Conservation (phyloP, 768 basidiomycete genomes). For the Kwoniella heveanensis region DNA sequence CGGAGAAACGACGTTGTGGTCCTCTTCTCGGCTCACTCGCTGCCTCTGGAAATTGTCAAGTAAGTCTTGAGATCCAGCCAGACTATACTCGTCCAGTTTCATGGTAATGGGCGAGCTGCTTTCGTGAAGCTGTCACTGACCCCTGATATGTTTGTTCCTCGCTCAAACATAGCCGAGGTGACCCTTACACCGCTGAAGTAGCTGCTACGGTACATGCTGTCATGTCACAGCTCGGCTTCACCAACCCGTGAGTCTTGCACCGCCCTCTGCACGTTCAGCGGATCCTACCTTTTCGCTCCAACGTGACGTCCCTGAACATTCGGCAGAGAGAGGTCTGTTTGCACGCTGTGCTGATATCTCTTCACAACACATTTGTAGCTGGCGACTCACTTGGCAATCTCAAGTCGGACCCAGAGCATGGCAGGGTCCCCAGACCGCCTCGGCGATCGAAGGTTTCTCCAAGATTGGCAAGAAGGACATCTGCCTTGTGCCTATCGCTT, state of each 20-base stretch:
- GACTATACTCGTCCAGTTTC: no score
- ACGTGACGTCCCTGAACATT: no score
- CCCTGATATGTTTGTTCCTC: background rate
- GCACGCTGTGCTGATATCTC: no score
- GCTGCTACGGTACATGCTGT: conserved; percentile 90
- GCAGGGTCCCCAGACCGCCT: conserved; percentile 96
- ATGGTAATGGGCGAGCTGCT: no score
- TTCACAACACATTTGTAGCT: no score
- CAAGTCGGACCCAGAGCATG: conserved; percentile 96
- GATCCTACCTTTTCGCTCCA: no score
- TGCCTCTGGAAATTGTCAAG: conserved; percentile 97
- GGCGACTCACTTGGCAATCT: conserved; percentile 94
- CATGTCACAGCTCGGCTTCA: conserved; percentile 72
- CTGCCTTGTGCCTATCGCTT: conserved; percentile 89
- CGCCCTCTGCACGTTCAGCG: no score
- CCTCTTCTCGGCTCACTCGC: conserved; percentile 94
- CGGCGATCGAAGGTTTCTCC: conserved; percentile 71
- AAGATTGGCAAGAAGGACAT: conserved; percentile 59
- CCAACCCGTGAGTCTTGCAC: conserved; percentile 54
- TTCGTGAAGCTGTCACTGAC: no score
- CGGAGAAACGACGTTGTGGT: conserved; percentile 73
- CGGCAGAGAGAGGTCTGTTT: no score
- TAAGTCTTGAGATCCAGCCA: no score
- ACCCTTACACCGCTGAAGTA: conserved; percentile 94
- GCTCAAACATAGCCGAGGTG: conserved; percentile 80